phyloP scores from a whole-genome alignment of 179 eudicot species.

The Vitellaria paradoxa region DNA sequence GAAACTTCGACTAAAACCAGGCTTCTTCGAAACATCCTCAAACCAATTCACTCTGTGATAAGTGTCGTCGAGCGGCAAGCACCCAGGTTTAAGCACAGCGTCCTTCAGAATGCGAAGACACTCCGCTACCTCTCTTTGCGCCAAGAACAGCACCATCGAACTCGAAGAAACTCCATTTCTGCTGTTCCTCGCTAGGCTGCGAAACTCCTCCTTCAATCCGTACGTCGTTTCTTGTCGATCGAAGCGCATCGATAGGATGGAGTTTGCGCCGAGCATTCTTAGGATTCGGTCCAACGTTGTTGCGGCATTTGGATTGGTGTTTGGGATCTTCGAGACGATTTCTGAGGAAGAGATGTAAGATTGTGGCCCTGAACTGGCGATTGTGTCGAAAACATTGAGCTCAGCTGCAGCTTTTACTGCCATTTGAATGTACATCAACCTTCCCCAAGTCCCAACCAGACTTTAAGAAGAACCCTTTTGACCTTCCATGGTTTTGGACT shows the following conservation, averaged over 20 bases:
- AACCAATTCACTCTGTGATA: conserved; percentile 1
- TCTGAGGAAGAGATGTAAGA: conserved; percentile 3
- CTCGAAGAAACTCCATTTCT: not conserved
- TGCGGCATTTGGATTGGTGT: not conserved
- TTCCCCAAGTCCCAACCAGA: not conserved
- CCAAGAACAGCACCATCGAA: not conserved
- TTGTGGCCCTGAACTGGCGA: not conserved
- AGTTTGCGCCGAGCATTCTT: not conserved
- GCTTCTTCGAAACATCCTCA: conserved; percentile 3
- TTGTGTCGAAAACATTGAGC: conserved; percentile 11
- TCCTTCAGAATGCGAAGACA: conserved; percentile 9
- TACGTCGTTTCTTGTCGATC: not conserved
- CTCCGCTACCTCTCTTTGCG: not conserved
- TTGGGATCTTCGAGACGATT: conserved; percentile 5
- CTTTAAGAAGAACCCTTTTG: not conserved
- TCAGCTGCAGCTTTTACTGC: conserved; percentile 5
- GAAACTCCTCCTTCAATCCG: not conserved
- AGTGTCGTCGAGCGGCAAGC: conserved; percentile 8
- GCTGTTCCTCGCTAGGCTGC: not conserved
- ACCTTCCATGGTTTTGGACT: not conserved
- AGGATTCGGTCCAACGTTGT: not conserved
- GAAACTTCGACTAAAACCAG: not conserved
- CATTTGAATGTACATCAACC: conserved; percentile 7
- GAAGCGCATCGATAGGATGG: not conserved
- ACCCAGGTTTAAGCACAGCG: conserved; percentile 10